Base-by-base conservation (phyloP, 345 rosid species). In the Acer saccharum region DNA sequence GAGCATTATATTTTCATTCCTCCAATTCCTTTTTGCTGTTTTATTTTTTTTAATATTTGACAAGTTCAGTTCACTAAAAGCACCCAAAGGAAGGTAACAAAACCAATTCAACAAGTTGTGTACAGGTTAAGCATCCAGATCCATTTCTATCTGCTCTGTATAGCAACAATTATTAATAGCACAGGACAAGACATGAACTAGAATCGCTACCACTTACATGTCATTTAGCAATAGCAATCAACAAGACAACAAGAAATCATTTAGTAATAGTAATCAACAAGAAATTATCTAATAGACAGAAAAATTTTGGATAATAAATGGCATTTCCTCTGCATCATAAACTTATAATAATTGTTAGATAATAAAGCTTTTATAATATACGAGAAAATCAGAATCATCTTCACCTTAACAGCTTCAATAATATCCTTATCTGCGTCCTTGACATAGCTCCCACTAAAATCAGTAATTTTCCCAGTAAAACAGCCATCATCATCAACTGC, bases 401-500 rank as follows among this genome's bases (percentile, higher is more conserved):
- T 80, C 78, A 96, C 99, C 98, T 94, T 96, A 82, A 91, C 87
- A 71, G 94, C 88, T 80, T 94, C 98, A 81, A 90, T 83, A 35
- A 96, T 92, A 80, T 88, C 91, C 80, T 91, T 96, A 81, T 96
- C 99, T 27, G 95, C 98, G 86, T 88, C 98, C 86, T 96, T 96
- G 70, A 94, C 98, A 83, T 96, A 88, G 48, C 86, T 71, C 71
- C 98, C 97, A 58, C 81, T 65, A 73, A 96, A 96, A 70, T 92
- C 94, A 16, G 93, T 69, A 79, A 96, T 85, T 83, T 87, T 94
- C 75, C 82, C 92, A 60, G 90, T 89, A 82, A 96, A 96, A 78
- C 77, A 88, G 62, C 99, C 99, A 84, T 96, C 99, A 70, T 94
- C 98, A 80, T 96, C 99, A 81, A 96, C 99, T 21, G 98, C 91